Base-by-base conservation (phyloP, 306 rosid species). In the Argentina anserina region DNA sequence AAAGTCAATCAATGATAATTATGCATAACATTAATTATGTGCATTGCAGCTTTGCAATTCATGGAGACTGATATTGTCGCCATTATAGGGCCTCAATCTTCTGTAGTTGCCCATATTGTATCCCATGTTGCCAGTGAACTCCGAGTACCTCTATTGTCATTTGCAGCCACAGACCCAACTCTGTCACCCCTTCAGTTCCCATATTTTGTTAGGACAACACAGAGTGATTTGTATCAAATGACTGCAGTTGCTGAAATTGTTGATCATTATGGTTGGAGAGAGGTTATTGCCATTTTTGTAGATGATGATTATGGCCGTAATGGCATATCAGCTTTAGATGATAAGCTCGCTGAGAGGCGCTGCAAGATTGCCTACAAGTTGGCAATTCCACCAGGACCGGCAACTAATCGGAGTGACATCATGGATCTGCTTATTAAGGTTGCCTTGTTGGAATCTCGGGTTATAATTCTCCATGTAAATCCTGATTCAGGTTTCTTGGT, bases 101-200 rank as follows among this genome's bases (percentile, higher is more conserved):
- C 99, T 65, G 97, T 87, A 6, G 93, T 88, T 80, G 94, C 97
- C 3, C 99, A 91, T 82, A 83, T 88, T 73, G 76, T 89, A 74
- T 88, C 96, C 67, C 93, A 95, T 71, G 84, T 95, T 39, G 96
- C 96, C n/a, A 87, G 83, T 75, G 99, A 91, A 76, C 96, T 95
- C 66, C 81, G 80, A 69, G 96, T 92, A 70, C 99, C 97, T 73
- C 66, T 91, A 9, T 69, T 95, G 79, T 90, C 99, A 66, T 95
- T 95, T 84, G 88, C 85, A 0, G 97, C 99, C 58, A 95, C 99
- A 63, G 99, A 91, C 78, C 99, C 99, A 2, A 91, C 97, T 4
- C 96, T 94, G 20, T 80, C 96, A 1, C 82, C 91, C 45, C 84
- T 95, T 58, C 96, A 95, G 74, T 91, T 85, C 61, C 97, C 99